Base-by-base conservation (phyloP, 768 basidiomycete species). In the Amanita inopinata region DNA sequence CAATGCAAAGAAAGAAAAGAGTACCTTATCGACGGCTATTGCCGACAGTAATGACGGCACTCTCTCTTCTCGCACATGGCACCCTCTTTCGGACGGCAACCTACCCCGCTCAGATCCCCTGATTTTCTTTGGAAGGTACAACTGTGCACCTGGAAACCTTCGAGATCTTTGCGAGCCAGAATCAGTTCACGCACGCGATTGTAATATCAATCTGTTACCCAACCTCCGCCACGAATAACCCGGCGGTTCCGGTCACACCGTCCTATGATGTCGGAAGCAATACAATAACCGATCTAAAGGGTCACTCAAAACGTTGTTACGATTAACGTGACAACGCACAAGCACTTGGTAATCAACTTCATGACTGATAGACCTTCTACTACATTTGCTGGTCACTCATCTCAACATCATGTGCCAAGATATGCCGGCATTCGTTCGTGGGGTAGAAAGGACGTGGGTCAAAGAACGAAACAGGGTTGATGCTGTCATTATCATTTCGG, bases 11-110 rank as follows among this genome's bases (percentile, higher is more conserved):
- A 28, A 41, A 22, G 28, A 14, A 15, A n/a, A n/a, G n/a, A n/a
- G n/a, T n/a, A 45, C 17, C n/a, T 37, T 32, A 24, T 39, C 12
- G 3, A 18, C 35, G 14, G 33, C 40, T 10, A 9, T 35, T 41
- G 46, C 40, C 41, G 36, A 24, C 15, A 24, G n/a, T 17, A 30
- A 28, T 34, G 18, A 41, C 46, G 46, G 46, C 46, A 36, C 35
- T 20, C 41, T 10, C 31, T n/a, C 12, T 33, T 31, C 22, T 28
- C 33, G 40, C 40, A 41, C 30, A 41, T 41, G 40, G 40, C 20
- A 18, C 30, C 27, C 27, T 6, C 40, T 17, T 12, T 15, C 11
- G 15, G 27, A 40, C 17, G 30, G 31, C 31, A 41, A 27, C 23
- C 37, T 38, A 24, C 20, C 14, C 40, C 40, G 32, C 40, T 17